phyloP scores from a whole-genome alignment of 345 rosid species.

The Gynandropsis gynandra region DNA sequence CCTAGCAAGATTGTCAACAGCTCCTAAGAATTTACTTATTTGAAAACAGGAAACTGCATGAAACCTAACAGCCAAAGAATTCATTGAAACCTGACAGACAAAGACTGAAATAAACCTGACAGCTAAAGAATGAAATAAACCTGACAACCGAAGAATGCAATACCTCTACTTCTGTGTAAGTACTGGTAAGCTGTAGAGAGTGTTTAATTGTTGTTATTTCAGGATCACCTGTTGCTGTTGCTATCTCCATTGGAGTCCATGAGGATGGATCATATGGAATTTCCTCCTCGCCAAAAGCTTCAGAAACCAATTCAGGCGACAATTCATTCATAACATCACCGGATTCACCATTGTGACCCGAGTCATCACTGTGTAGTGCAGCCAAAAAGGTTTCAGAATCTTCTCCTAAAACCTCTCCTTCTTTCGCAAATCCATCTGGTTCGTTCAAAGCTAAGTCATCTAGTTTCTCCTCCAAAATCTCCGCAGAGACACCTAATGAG shows the following conservation, averaged over 20 bases:
- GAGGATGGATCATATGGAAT: slow-evolving; percentile 49
- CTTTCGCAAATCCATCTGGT: slow-evolving; percentile 26
- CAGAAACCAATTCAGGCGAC: slow-evolving; percentile 30
- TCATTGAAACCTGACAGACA: not conserved
- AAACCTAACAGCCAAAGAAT: not conserved
- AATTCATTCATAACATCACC: slow-evolving; percentile 29
- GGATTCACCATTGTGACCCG: slow-evolving; percentile 20
- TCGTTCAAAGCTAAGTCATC: slow-evolving; percentile 31
- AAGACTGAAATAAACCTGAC: no score
- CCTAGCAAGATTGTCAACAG: slow-evolving; percentile 37
- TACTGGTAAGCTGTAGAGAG: slow-evolving; percentile 59
- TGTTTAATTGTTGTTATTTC: slow-evolving; percentile 54
- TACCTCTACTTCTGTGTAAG: slow-evolving; percentile 87
- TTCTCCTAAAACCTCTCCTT: slow-evolving; percentile 34
- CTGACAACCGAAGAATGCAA: slow-evolving; percentile 7
- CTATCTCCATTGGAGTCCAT: slow-evolving; percentile 84
- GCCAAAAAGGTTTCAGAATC: slow-evolving; percentile 44
- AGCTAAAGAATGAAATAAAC: not conserved
- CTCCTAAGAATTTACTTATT: not conserved
- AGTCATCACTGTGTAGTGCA: slow-evolving; percentile 33
- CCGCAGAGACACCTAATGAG: slow-evolving; percentile 24
- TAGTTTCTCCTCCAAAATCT: slow-evolving; percentile 33
- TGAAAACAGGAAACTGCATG: not conserved
- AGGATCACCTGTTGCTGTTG: slow-evolving; percentile 69
- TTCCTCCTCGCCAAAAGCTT: slow-evolving; percentile 27